Evolutionary conservation across 2,329 filamentous ascomycete genomes (phyloP).

Genomic region (Gnomoniopsis sp.): DNA sequence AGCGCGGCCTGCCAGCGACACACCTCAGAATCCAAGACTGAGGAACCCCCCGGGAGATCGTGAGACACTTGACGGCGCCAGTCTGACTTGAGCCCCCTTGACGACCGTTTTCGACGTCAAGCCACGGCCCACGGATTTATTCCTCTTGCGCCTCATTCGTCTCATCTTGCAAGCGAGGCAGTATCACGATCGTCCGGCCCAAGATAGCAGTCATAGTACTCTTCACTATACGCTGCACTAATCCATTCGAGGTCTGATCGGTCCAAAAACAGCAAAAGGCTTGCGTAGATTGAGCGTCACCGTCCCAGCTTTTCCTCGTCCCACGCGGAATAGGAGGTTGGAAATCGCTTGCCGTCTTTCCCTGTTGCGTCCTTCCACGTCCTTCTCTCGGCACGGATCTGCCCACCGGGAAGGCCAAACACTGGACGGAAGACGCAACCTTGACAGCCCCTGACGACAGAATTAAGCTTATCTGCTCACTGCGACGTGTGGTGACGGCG

Average conservation of each 20-base stretch:
- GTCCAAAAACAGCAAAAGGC: conserved; percentile 11
- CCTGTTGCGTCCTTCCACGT: not conserved
- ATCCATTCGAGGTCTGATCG: conserved; percentile 17
- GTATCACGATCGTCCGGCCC: no score
- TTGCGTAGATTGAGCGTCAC: not conserved
- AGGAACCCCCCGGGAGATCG: conserved; percentile 21
- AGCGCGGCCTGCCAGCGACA: not conserved
- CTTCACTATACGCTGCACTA: no score
- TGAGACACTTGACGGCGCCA: conserved; percentile 26
- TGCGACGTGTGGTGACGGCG: not conserved
- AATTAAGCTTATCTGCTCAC: not conserved
- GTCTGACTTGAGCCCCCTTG: conserved; percentile 18
- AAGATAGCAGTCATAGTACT: no score
- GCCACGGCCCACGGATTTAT: not conserved
- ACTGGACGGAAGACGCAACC: no score
- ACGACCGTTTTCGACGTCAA: conserved; percentile 19
- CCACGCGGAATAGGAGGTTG: no score
- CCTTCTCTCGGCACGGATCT: not conserved
- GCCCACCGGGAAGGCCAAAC: no score
- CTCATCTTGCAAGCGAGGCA: conserved; percentile 1
- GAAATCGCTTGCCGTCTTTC: not conserved
- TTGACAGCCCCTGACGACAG: not conserved
- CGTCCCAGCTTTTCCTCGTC: not conserved
- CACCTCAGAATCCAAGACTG: not conserved
- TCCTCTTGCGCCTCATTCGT: conserved; percentile 14